Base-by-base conservation (phyloP, 2,329 filamentous ascomycete species). In the Blastomyces gilchristii region DNA sequence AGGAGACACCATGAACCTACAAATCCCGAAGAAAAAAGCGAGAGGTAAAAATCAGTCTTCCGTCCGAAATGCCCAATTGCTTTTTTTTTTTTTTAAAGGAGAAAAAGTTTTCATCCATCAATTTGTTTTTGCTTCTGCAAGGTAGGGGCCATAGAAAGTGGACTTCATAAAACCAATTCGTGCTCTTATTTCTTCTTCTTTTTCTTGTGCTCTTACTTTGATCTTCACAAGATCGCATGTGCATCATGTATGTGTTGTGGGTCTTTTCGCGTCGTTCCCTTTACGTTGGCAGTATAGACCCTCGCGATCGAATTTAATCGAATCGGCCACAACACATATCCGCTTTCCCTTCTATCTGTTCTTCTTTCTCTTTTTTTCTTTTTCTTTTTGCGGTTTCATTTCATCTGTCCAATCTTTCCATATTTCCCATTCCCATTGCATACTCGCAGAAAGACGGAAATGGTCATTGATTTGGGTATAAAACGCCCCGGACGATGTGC, bases 1-100 rank as follows among this genome's bases (percentile, higher is more conserved):
- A 99, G 79, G 85, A 86, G 71, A 94, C 90, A 81, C 94, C 94
- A 83, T 97, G 92, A 78, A 97, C 84, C 94, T 97, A 80, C 79
- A 68, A 67, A 65, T 62, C 53, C 60, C 65, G 69, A 65, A 66
- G 52, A 71, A 71, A 74, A 72, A 72, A 73, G 70, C 34, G 34
- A 74, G 69, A 71, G 70, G 75, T 63, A 68, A 68, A 68, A 77
- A 82, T 87, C 81, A 88, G 85, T 87, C 84, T 87, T 87, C 84
- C 83, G 84, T 80, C 83, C 84, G 78, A 85, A 78, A 74, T 73
- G 69, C 71, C 69, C 68, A 66, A 54, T 63, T 61, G 34, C 34
- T 31, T 31, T 31, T 43, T 43, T 43, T 62, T 63, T 56, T 56
- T 39, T 22, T 39, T 62, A 59, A 62, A 60, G 61, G 61, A 63